Evolutionary conservation across 2,329 filamentous ascomycete species (phyloP), one percentile per base, ranked within the genome.

Genomic region (Metarhizium album): DNA sequence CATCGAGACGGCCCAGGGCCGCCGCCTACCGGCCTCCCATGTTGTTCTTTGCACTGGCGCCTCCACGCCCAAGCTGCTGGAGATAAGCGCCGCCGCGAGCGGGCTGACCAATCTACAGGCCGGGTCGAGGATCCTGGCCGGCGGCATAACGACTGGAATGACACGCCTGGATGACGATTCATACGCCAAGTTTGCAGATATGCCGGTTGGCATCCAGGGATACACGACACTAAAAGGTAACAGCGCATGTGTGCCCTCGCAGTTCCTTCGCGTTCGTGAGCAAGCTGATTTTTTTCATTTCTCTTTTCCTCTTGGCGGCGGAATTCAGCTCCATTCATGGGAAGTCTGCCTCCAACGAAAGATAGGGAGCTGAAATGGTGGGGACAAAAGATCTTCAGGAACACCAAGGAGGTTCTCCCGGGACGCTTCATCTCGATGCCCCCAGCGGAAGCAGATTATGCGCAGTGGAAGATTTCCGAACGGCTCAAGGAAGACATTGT

Each of bases 331-430:
- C 73, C 76, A 0, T 80, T 80, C 52, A 77, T 80, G 50, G 79
- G 79, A 23, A 78, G 70, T 45, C 64, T 83, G 16, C 79, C 79
- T 4, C 78, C 75, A 0, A 81, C 75, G 2, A 67, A 64, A 22
- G 68, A 72, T 47, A 63, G 66, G 0, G 69, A 72, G 57, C 66
- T 80, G 53, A 82, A 83, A 60, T 82, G 76, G 74, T 83, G 79
- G 79, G 79, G 78, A 16, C 72, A 75, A 49, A 76, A 70, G 50
- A 80, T 82, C 54, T 82, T 83, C 64, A 73, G 64, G 47, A 82
- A 82, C 63, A 76, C 72, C 0, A 67, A 66, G 16, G 73, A 78
- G 52, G 68, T 77, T 6, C 55, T 75, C 42, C 74, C 79, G 1
- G 78, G 79, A 1, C 73, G 72, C 4, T 64, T 67, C 46, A 64